Conservation (phyloP, 208 protist species). For the Leishmania amazonensis region DNA sequence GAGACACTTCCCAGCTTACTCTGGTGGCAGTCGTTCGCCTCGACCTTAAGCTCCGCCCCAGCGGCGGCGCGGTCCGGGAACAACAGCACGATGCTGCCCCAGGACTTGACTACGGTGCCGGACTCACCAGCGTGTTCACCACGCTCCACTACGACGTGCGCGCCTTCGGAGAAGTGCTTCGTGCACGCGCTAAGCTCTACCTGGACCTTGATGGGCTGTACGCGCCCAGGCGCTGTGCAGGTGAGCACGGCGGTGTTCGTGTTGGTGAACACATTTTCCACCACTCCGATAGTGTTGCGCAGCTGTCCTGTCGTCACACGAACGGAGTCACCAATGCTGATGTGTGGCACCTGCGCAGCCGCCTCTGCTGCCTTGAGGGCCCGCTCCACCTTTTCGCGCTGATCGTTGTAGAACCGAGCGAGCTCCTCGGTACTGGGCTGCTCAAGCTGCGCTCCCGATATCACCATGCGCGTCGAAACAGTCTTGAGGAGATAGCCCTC, state of each 20-base stretch:
- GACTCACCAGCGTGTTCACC: conserved; percentile 83
- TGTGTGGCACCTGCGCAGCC: conserved; percentile 24
- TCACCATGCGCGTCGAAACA: conserved; percentile 73
- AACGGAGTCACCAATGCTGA: conserved; percentile 75
- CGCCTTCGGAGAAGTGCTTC: conserved; percentile 84
- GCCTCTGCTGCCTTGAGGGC: conserved; percentile 43
- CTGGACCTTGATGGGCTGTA: conserved; percentile 65
- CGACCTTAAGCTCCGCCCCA: conserved; percentile 68
- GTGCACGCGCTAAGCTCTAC: conserved; percentile 81
- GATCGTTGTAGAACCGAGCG: conserved; percentile 86
- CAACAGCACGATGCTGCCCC: conserved; percentile 71
- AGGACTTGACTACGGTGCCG: conserved; percentile 86
- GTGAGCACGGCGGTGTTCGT: conserved; percentile 67
- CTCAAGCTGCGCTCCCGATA: conserved; percentile 65
- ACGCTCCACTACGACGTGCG: conserved; percentile 83
- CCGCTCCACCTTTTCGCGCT: conserved; percentile 73
- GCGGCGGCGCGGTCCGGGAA: conserved; percentile 72
- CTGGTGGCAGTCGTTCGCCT: conserved; percentile 85
- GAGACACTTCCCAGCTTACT: conserved; percentile 75
- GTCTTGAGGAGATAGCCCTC: conserved; percentile 87
- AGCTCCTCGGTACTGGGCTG: conserved; percentile 83
- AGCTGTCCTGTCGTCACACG: conserved; percentile 81
- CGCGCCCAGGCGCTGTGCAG: conserved; percentile 59
- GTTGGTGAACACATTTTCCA: conserved; percentile 80
- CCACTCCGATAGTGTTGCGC: conserved; percentile 64